A percentile compares a stretch with the other conserved stretches of the same genome.
Conservation (phyloP, 2,329 filamentous ascomycete species). For the Tothia fuscella region DNA sequence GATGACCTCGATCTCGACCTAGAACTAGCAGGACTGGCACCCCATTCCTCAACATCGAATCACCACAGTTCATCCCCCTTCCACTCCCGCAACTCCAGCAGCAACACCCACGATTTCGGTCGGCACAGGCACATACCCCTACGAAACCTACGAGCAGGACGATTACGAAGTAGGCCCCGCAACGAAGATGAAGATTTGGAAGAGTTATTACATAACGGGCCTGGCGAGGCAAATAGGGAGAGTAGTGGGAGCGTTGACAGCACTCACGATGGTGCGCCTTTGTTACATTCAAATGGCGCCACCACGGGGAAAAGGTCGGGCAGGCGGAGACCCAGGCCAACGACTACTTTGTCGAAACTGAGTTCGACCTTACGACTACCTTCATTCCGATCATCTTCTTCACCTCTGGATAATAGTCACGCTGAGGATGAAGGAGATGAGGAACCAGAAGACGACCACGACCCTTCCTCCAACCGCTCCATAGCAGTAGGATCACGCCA, state of each 20-base stretch:
- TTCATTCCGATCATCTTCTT: slow-evolving; percentile 47
- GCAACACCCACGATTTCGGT: slow-evolving; percentile 25
- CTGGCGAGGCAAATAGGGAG: slow-evolving; percentile 45
- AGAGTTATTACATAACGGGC: slow-evolving; percentile 53
- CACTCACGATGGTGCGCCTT: slow-evolving; percentile 61
- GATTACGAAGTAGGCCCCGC: slow-evolving; percentile 30
- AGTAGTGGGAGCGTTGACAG: slow-evolving; percentile 40
- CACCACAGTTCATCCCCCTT: slow-evolving; percentile 18
- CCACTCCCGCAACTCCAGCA: slow-evolving; percentile 21
- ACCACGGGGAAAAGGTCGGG: not conserved
- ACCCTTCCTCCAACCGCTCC: slow-evolving; percentile 57
- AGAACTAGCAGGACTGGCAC: slow-evolving; percentile 70
- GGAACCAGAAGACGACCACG: slow-evolving; percentile 25
- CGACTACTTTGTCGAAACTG: slow-evolving; percentile 32
- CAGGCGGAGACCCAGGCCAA: slow-evolving; percentile 10
- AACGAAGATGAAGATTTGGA: slow-evolving; percentile 53
- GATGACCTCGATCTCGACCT: slow-evolving; percentile 67
- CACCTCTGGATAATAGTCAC: not conserved
- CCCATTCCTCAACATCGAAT: slow-evolving; percentile 27
- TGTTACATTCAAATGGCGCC: slow-evolving; percentile 38
- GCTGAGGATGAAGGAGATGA: not conserved
- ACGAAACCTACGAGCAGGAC: slow-evolving; percentile 43
- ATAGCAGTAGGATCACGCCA: slow-evolving; percentile 67
- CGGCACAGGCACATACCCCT: slow-evolving; percentile 57
- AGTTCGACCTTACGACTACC: slow-evolving; percentile 50